Percentiles rank a stretch among this genome's conserved stretches.
phyloP scores from a whole-genome alignment of 2,329 filamentous ascomycete species.

The Sphaerulina vaccinii region DNA sequence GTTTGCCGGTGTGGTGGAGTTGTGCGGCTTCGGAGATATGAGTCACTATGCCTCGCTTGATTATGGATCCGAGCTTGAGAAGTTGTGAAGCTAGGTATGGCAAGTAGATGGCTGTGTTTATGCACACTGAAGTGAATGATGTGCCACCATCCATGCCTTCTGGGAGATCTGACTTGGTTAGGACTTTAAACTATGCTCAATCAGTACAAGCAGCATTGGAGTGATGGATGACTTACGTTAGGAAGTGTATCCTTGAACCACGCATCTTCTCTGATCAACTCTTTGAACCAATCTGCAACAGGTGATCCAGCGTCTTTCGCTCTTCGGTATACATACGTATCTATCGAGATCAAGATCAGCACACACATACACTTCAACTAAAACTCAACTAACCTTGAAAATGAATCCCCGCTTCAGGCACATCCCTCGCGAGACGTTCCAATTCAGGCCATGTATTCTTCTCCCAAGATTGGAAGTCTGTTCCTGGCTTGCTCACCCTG shows the following conservation, averaged over 20 bases:
- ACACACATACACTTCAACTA: neutral
- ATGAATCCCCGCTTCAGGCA: conserved; percentile 77
- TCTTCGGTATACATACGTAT: conserved; percentile 57
- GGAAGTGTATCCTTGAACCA: conserved; percentile 73
- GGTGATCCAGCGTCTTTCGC: conserved; percentile 58
- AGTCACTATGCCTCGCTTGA: conserved; percentile 46
- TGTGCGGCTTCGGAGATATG: conserved; percentile 70
- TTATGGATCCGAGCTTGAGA: conserved; percentile 65
- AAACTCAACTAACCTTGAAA: conserved; percentile 54
- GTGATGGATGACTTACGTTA: conserved; percentile 52
- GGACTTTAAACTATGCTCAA: conserved; percentile 34
- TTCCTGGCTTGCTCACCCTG: conserved; percentile 43
- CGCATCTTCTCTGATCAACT: conserved; percentile 62
- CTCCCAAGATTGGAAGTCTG: conserved; percentile 43
- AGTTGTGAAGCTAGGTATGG: conserved; percentile 82
- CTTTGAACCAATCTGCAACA: conserved; percentile 62
- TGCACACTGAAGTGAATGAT: conserved; percentile 80
- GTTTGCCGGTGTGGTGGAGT: conserved; percentile 57
- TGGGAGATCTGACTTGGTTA: conserved; percentile 49
- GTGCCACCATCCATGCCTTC: conserved; percentile 68
- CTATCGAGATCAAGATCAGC: conserved; percentile 32
- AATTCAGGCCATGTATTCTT: conserved; percentile 48
- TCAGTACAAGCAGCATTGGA: conserved; percentile 7
- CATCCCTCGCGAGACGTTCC: conserved; percentile 51
- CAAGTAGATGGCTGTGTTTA: conserved; percentile 86